Evolutionary conservation across 176 grass and related monocot species (phyloP).

Genomic region (Canna indica): DNA sequence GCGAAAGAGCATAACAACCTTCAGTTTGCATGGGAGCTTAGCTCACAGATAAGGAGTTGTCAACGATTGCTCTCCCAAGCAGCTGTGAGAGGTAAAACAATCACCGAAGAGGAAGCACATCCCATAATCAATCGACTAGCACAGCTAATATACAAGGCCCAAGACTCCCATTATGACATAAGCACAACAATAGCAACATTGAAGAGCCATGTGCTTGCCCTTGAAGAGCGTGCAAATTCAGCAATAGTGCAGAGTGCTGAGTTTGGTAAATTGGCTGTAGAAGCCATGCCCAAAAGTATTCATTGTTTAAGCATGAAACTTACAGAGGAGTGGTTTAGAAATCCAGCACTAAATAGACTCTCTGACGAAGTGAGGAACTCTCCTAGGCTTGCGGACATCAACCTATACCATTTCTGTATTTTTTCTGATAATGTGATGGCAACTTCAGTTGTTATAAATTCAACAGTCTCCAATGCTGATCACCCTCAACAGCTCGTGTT

Average conservation of each 20-base stretch:
- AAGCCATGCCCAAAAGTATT: slow-evolving; percentile 68
- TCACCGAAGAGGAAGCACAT: slow-evolving; percentile 61
- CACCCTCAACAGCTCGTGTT: slow-evolving; percentile 98
- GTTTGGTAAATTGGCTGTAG: slow-evolving; percentile 81
- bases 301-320: slow-evolving; percentile 77
- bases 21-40: slow-evolving; percentile 90
- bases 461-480: slow-evolving; percentile 90
- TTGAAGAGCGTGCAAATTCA: slow-evolving; percentile 88
- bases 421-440: slow-evolving; percentile 94
- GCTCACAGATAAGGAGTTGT: slow-evolving; percentile 82
- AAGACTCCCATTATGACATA: slow-evolving; percentile 97
- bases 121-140: slow-evolving; percentile 70
- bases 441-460: slow-evolving; percentile 91
- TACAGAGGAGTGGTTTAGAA: slow-evolving; percentile 67
- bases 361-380: slow-evolving; percentile 74
- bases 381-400: slow-evolving; percentile 87
- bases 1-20: slow-evolving; percentile 90
- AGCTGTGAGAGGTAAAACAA: slow-evolving; percentile 63
- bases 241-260: slow-evolving; percentile 67
- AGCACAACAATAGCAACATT: slow-evolving; percentile 75
- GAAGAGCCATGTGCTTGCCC: slow-evolving; percentile 67
- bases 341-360: slow-evolving; percentile 39
- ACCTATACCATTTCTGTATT: slow-evolving; percentile 92
- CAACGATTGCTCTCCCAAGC: slow-evolving; percentile 80
- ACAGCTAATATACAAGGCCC: slow-evolving; percentile 82